Evolutionary conservation across 2,329 filamentous ascomycete species (phyloP), one percentile per base, ranked within the genome.

Genomic region (Ophiocordyceps polyrhachis-furcata): DNA sequence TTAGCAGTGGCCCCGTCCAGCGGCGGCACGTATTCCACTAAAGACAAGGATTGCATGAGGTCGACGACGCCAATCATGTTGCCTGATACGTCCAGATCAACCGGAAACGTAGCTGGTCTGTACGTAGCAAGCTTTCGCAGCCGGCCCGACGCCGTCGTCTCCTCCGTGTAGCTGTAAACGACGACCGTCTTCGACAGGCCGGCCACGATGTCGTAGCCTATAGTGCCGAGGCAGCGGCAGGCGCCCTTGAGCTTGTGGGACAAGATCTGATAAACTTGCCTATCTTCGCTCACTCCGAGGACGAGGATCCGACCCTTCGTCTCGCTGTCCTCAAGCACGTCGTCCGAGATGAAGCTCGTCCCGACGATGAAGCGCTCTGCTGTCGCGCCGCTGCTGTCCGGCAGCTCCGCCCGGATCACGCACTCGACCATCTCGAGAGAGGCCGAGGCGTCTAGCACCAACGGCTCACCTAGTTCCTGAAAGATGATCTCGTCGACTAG

Each of bases 401-500:
- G 69, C 13, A 95, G 69, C 51, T 85, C 75, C 6, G 84, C 80
- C 31, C 84, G 76, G 47, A 93, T 79, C 8, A 94, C 79, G 49
- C 81, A 79, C 60, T 96, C 91, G 4, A 95, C 76, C 41, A 96
- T 66, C 61, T 98, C 91, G 2, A 67, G 53, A 2, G 63, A 60
- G 2, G 61, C 58, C 0, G 62, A 63, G 8, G 56, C 57, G 12
- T 70, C 63, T 14, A 96, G 63, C 7, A 71, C 58, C 49, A 83
- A 81, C 0, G 79, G 75, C 51, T 82, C 62, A 1, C 76, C 85
- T 1, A 95, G 68, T 44, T 81, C 74, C 48, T 83, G 77, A 60
- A 96, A 94, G 17, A 85, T 68, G 31, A 95, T 77, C 56, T 96
- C 91, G 53, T 98, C 89, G 1, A 93, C 87, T 1, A 98, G 73